phyloP scores from a whole-genome alignment of 192 early-diverging fungal genomes.

The Linnemannia zychae region DNA sequence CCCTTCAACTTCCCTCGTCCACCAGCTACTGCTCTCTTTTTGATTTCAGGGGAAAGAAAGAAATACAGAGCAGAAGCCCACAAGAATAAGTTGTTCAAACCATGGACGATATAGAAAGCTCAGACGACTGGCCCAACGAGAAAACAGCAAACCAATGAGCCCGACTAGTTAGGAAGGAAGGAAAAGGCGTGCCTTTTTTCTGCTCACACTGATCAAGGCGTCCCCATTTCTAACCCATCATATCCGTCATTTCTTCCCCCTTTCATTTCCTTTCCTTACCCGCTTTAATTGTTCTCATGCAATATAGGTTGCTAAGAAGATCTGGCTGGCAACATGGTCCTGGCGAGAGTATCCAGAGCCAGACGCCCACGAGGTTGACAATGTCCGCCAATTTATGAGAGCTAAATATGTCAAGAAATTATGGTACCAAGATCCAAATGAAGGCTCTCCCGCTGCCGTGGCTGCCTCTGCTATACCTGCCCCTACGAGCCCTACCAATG shows the following conservation, averaged over 20 bases:
- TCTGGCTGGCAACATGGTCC: constrained; percentile 59
- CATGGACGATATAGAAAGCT: neutral
- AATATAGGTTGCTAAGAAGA: constrained; percentile 40
- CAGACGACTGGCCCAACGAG: constrained; percentile 5
- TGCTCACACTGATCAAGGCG: constrained; percentile 1
- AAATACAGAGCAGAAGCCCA: neutral
- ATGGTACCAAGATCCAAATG: constrained; percentile 48
- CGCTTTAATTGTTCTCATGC: neutral
- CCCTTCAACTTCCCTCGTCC: neutral
- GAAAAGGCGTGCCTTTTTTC: constrained; percentile 2
- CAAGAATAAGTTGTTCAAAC: neutral
- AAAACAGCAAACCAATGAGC: constrained; percentile 5
- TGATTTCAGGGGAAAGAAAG: neutral
- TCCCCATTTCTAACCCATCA: constrained; percentile 2
- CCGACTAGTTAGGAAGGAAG: neutral
- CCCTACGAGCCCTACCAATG: neutral
- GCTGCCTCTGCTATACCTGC: neutral
- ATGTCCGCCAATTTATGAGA: constrained; percentile 55
- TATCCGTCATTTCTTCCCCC: neutral
- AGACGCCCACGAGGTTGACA: constrained; percentile 49
- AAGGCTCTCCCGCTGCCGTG: neutral
- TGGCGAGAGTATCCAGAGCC: constrained; percentile 58
- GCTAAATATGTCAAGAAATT: constrained; percentile 58
- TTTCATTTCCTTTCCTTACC: neutral
- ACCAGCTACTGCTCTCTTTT: neutral